Evolutionary conservation across 2,329 filamentous ascomycete species (phyloP).

Genomic region (Aspergillus flavus): DNA sequence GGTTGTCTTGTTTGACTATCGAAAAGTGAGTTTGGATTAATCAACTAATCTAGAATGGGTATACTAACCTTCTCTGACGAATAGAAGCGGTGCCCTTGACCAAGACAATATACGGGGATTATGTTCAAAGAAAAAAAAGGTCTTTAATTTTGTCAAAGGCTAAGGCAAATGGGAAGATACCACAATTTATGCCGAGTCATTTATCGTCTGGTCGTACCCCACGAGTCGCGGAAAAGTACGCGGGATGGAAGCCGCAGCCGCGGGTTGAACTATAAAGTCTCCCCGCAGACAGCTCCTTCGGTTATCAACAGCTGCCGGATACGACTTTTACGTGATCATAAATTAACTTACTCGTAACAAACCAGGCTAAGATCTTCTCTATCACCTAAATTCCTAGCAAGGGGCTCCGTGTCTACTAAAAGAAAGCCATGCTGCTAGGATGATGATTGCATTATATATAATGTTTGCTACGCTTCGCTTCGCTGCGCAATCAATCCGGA

Average conservation of each 20-base stretch:
- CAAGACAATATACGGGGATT: neutral
- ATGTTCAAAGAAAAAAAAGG: neutral
- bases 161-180: neutral
- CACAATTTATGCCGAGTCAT: conserved; percentile 19
- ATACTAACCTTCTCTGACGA: neutral
- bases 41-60: neutral
- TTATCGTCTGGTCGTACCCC: conserved; percentile 19
- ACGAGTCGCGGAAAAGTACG: conserved; percentile 23
- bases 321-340: too few relatives aligned
- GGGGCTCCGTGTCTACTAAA: neutral
- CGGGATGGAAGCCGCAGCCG: conserved; percentile 14
- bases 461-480: too few relatives aligned
- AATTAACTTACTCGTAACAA: neutral
- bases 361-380: neutral
- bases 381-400: neutral
- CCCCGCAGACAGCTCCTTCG: neutral
- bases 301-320: neutral
- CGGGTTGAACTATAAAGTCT: neutral
- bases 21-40: neutral
- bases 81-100: neutral
- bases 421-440: neutral
- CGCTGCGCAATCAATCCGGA: neutral
- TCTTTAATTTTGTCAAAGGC: neutral
- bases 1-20: neutral
- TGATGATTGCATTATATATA: neutral